Evolutionary conservation across 257 asterid species (phyloP), one percentile per base, ranked within the genome.

Genomic region (Solanum habrochaites): DNA sequence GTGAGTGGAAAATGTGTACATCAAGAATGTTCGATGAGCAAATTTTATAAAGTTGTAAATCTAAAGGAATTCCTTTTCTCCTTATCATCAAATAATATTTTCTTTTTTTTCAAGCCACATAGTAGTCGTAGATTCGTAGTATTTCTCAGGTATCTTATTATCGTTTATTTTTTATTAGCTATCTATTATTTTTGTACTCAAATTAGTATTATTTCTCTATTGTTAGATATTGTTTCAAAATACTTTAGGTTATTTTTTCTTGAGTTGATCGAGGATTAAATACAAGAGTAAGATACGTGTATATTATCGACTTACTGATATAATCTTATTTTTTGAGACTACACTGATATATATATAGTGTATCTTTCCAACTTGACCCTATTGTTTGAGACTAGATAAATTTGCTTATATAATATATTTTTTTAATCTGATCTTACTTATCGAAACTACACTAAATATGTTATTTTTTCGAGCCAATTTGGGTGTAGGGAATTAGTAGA

Each of bases 391-490:
- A 56, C 64, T 56, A 56, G 0, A 56, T 16, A 16, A 5, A 20
- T 58, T 0, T 58, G 66, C 0, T 1, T 58, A 56, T 56, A 56
- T 56, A 20, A 2, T 56, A 4, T 18, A 56, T 18, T 4, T 56
- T 56, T 56, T 0, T 10, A 0, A 56, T 0, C 0, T 56, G 11
- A 18, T 56, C 1, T 4, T 18, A 56, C 4, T 18, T 56, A 18
- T 56, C 4, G n/a, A 56, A 2, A 56, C 2, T 56, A 8, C 4
- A 18, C 11, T 18, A 18, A 0, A 56, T 56, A 18, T 56, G 4
- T 56, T 56, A 1, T 31, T 27, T 67, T 27, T 31, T 27, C 23
- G 3, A 31, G 4, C 39, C 16, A 67, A 67, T 67, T 67, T 14
- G 42, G 25, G 71, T 3, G 64, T 70, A 66, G 37, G 45, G 80